Evolutionary conservation across 2,329 filamentous ascomycete genomes (phyloP).

Genomic region (Amauroascus verrucosus): DNA sequence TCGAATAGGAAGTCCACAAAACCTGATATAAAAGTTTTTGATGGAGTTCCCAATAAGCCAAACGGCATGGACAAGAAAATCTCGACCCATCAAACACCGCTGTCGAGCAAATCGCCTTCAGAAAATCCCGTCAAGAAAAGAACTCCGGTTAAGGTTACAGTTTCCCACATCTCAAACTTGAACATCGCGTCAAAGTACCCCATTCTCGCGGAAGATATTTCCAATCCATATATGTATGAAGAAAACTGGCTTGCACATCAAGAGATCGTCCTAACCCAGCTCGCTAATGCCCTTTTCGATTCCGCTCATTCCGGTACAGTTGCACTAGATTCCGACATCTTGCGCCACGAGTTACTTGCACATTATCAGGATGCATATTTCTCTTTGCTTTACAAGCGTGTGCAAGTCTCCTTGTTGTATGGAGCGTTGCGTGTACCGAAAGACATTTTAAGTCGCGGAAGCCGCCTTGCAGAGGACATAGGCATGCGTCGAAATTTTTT

Average conservation of each 20-base stretch:
- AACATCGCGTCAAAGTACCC: conserved; percentile 37
- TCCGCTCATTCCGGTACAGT: conserved; percentile 20
- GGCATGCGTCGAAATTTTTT: conserved; percentile 49
- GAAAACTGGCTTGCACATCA: conserved; percentile 54
- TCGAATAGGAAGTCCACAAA: not conserved
- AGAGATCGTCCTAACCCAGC: conserved; percentile 50
- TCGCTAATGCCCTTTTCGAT: conserved; percentile 48
- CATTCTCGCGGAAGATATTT: conserved; percentile 45
- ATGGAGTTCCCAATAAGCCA: not conserved
- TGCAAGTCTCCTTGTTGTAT: conserved; percentile 50
- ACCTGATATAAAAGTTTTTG: not conserved
- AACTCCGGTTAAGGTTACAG: conserved; percentile 24
- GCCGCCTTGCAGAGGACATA: conserved; percentile 46
- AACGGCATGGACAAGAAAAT: conserved; percentile 13
- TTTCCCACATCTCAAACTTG: conserved; percentile 23
- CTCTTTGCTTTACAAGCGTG: conserved; percentile 44
- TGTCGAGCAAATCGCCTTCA: not conserved
- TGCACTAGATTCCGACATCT: conserved; percentile 21
- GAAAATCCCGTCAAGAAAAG: conserved; percentile 15
- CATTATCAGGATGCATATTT: conserved; percentile 46
- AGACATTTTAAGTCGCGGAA: conserved; percentile 38
- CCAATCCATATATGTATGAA: conserved; percentile 50
- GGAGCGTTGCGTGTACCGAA: conserved; percentile 49
- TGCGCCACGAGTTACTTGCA: conserved; percentile 42
- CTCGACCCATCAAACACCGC: conserved; percentile 2